Evolutionary conservation across 2,329 filamentous ascomycete species (phyloP).

Genomic region (Paraphoma chrysanthemicola): DNA sequence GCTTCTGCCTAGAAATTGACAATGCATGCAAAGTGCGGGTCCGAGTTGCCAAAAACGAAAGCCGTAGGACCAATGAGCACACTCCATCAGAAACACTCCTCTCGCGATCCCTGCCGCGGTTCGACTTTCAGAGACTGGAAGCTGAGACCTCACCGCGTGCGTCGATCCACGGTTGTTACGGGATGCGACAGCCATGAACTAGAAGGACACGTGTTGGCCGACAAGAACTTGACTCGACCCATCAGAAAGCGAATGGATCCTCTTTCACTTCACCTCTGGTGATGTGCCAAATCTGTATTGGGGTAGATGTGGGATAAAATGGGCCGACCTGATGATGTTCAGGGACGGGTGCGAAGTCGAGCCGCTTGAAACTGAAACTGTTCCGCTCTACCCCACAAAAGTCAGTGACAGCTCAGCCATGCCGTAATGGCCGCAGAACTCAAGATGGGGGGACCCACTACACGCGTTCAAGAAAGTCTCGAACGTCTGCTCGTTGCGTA

Average conservation of each 20-base stretch:
- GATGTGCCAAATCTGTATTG: slow-evolving; percentile 64
- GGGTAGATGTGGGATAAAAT: slow-evolving; percentile 68
- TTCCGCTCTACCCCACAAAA: slow-evolving; percentile 50
- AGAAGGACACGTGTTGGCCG: slow-evolving; percentile 26
- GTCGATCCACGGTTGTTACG: slow-evolving; percentile 21
- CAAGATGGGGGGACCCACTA: slow-evolving; percentile 51
- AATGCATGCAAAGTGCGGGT: slow-evolving; percentile 19
- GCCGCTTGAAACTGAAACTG: slow-evolving; percentile 41
- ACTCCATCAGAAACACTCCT: slow-evolving; percentile 19
- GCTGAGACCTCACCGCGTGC: slow-evolving; percentile 24
- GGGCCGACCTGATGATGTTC: slow-evolving; percentile 63
- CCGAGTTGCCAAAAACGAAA: slow-evolving; percentile 22
- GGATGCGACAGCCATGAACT: slow-evolving; percentile 19
- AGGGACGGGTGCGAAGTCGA: slow-evolving; percentile 40
- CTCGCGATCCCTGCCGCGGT: slow-evolving; percentile 14
- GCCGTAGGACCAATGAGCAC: slow-evolving; percentile 26
- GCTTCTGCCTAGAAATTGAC: slow-evolving; percentile 15
- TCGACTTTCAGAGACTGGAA: slow-evolving; percentile 14
- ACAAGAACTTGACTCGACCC: slow-evolving; percentile 4
- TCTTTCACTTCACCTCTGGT: slow-evolving; percentile 27
- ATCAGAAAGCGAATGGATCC: slow-evolving; percentile 38
- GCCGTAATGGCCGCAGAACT: slow-evolving; percentile 21
- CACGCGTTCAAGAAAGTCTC: slow-evolving; percentile 68
- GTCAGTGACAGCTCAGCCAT: slow-evolving; percentile 39
- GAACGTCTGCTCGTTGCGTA: slow-evolving; percentile 75